Base-by-base conservation (phyloP, 2,329 filamentous ascomycete species). In the Sclerotinia minor region DNA sequence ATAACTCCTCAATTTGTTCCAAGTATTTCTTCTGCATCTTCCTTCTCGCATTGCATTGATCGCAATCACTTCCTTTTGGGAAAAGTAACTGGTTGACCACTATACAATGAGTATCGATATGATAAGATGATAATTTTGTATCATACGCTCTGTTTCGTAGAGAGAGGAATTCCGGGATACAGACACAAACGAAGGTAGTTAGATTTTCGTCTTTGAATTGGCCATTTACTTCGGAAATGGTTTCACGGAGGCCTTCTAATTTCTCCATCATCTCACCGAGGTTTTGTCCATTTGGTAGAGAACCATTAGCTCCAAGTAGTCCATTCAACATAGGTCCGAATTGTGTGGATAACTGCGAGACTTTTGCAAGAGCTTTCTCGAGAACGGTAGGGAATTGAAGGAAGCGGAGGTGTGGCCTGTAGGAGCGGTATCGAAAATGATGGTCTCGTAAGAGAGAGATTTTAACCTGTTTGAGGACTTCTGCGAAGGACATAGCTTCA, bases 11-110 rank as follows among this genome's bases (percentile, higher is more conserved):
- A 76, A 98, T 98, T 84, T 99, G 94, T 78, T 98, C 94, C 54
- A 99, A 85, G 78, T 99, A 99, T 83, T 99, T 99, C 84, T 93
- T 95, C 84, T 99, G 95, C 95, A 99, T 99, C 83, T 96, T 96
- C 76, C 94, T 85, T 72, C 95, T 84, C 57, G 95, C 91, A 77
- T 93, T 96, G 81, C 95, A 99, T 83, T 99, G 95, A 71, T 97
- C 93, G 80, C 95, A 99, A 47, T 87, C 85, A 77, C 90, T 96
- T 65, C 89, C 89, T 72, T 89, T 85, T 79, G 95, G 95, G 82
- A 97, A 99, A 67, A 99, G 83, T 73, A 99, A 85, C 84, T 99
- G 95, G 80, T 99, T 99, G 76, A 99, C 95, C 57, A 99, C 95
- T 78, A 99, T 98, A 77, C 90, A 89, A 82, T 98, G 95, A 8